Conservation (phyloP, 371 early-diverging fungal genomes). For the Mucor circinelloides region DNA sequence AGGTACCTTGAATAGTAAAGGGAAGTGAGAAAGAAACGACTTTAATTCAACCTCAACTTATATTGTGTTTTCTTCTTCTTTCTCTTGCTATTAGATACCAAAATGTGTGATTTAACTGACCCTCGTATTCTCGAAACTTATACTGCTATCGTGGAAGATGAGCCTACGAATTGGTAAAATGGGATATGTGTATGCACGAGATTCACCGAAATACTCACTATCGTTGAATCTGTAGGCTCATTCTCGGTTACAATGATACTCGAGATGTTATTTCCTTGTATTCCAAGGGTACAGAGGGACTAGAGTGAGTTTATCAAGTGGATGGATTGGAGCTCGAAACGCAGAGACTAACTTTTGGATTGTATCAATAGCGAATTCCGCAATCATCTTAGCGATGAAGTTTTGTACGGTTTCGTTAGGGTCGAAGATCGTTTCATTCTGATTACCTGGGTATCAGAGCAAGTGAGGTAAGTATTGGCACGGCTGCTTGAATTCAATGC, state of each 20-base stretch:
- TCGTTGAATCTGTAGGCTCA: slow-evolving; percentile 46
- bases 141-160: slow-evolving; percentile 56
- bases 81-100: slow-evolving; percentile 1
- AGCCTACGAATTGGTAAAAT: slow-evolving; percentile 58
- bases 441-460: slow-evolving; percentile 69
- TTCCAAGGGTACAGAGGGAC: slow-evolving; percentile 58
- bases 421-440: slow-evolving; percentile 66
- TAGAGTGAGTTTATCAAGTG: slow-evolving; percentile 33
- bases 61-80: slow-evolving; percentile 2
- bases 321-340: neutral
- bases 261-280: slow-evolving; percentile 74
- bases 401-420: slow-evolving; percentile 66
- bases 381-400: slow-evolving; percentile 60
- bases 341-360: neutral
- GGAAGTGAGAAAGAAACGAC: neutral
- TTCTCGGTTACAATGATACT: slow-evolving; percentile 74
- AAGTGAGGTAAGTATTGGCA: slow-evolving; percentile 58
- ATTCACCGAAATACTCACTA: neutral
- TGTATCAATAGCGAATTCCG: slow-evolving; percentile 52
- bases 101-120: slow-evolving; percentile 72
- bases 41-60: slow-evolving; percentile 2
- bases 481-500: neutral
- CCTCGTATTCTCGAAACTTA: slow-evolving; percentile 66
- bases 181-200: neutral
- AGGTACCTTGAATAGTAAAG: slow-evolving; percentile 6